These are phyloP conservation scores for Arabidopsis suecica DNA, from an alignment of 345 rosid species.

Conservation along the genomic window DNA sequence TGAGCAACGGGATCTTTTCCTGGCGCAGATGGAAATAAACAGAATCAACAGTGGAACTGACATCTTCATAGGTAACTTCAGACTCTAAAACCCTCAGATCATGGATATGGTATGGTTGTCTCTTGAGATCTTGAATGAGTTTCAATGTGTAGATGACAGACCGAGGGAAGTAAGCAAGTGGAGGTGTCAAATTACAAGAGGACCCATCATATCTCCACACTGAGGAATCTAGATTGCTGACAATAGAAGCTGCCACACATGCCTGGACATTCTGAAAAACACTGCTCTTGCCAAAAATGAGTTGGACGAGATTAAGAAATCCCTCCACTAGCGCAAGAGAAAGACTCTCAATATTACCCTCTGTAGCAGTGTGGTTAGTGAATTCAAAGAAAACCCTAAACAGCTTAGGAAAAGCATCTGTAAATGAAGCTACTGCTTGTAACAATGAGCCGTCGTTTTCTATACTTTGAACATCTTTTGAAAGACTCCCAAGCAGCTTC, in stretches of 20 bases:
- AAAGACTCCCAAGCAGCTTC: constrained; percentile 73
- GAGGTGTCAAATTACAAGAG: constrained; percentile 57
- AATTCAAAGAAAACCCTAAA: constrained; percentile 68
- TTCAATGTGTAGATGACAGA: constrained; percentile 63
- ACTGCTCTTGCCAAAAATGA: constrained; percentile 65
- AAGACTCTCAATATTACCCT: constrained; percentile 77
- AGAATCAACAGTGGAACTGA: constrained; percentile 46
- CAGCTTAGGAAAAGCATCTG: constrained; percentile 65
- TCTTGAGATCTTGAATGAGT: constrained; percentile 77
- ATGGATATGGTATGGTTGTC: constrained; percentile 55
- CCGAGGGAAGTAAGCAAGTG: constrained; percentile 82
- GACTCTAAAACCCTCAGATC: constrained; percentile 58
- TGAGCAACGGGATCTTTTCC: constrained; percentile 70
- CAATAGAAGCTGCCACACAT: constrained; percentile 69
- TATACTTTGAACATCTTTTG: constrained; percentile 62
- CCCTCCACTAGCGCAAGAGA: constrained; percentile 74
- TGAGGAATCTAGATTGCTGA: constrained; percentile 72
- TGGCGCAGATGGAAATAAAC: constrained; percentile 57
- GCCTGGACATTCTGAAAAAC: constrained; percentile 71
- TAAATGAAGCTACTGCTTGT: constrained; percentile 69
- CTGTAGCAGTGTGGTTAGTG: constrained; percentile 60
- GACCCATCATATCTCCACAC: constrained; percentile 72
- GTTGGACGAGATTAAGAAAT: constrained; percentile 77
- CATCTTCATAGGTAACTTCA: constrained; percentile 45
- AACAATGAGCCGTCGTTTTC: constrained; percentile 67